Conservation (phyloP, 2,329 filamentous ascomycete genomes). For the Simplicillium aogashimaense region DNA sequence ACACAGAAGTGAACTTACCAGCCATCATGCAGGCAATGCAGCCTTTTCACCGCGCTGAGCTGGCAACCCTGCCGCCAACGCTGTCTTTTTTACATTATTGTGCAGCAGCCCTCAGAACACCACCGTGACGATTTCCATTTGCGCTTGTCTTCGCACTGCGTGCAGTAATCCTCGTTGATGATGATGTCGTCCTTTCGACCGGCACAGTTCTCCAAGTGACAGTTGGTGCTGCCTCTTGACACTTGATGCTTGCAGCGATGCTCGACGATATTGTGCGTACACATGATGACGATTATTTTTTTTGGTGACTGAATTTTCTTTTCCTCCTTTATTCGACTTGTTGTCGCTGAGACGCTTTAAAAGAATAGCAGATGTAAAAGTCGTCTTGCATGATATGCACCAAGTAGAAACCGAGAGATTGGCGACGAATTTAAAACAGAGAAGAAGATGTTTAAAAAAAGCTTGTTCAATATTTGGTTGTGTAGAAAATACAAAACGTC, state of each 20-base stretch:
- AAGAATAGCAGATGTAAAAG: no score
- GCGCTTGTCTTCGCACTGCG: neutral
- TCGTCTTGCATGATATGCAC: no score
- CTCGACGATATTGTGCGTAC: constrained; percentile 4
- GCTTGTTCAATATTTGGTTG: no score
- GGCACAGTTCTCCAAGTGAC: neutral
- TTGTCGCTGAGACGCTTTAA: no score
- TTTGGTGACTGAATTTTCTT: no score
- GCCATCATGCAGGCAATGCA: neutral
- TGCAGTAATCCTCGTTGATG: neutral
- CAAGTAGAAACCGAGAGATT: no score
- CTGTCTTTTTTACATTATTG: constrained; percentile 3
- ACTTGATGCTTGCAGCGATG: constrained; percentile 1
- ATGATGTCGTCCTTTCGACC: neutral
- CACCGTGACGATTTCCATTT: neutral
- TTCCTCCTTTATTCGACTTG: no score
- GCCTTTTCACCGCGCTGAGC: neutral
- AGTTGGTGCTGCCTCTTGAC: neutral
- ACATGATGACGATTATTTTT: neutral
- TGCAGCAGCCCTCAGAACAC: constrained; percentile 1
- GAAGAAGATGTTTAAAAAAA: no score
- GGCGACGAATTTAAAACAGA: no score
- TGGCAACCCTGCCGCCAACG: neutral
- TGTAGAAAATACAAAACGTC: no score
- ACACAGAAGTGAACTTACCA: neutral